phyloP scores from a whole-genome alignment of 148 eudicot genomes.

The Limonium bicolor region DNA sequence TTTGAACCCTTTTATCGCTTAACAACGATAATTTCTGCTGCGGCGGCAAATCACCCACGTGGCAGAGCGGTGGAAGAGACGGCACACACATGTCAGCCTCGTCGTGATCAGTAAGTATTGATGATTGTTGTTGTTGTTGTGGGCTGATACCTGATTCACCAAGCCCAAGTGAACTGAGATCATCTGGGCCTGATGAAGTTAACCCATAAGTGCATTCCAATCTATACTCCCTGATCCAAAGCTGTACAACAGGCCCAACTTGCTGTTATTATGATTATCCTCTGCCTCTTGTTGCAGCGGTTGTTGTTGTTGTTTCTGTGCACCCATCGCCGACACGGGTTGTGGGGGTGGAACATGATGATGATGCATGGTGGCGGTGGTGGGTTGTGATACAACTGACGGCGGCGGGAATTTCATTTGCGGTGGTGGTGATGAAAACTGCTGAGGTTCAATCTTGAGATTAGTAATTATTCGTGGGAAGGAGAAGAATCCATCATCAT shows the following conservation, averaged over 20 bases:
- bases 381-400: no score
- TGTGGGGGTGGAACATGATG: no score
- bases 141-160: not conserved
- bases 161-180: constrained; percentile 14
- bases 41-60: constrained; percentile 20
- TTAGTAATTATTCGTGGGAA: no score
- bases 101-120: constrained; percentile 4
- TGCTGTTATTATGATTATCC: constrained; percentile 16
- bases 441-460: no score
- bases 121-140: not conserved
- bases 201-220: constrained; percentile 40
- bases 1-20: no score
- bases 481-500: constrained; percentile 15
- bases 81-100: constrained; percentile 23
- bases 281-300: no score
- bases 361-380: no score
- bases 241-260: constrained; percentile 19
- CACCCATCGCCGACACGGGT: no score
- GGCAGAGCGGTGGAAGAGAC: constrained; percentile 15
- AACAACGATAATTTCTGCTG: constrained; percentile 1
- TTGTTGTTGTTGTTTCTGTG: no score
- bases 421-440: no score
- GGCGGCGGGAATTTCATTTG: no score
- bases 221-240: constrained; percentile 36
- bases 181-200: constrained; percentile 15